Percentiles rank a stretch among this genome's conserved stretches.
These are phyloP conservation scores for Mucor piriformis DNA, from an alignment of 371 early-diverging fungal species.

Conservation along the genomic window DNA sequence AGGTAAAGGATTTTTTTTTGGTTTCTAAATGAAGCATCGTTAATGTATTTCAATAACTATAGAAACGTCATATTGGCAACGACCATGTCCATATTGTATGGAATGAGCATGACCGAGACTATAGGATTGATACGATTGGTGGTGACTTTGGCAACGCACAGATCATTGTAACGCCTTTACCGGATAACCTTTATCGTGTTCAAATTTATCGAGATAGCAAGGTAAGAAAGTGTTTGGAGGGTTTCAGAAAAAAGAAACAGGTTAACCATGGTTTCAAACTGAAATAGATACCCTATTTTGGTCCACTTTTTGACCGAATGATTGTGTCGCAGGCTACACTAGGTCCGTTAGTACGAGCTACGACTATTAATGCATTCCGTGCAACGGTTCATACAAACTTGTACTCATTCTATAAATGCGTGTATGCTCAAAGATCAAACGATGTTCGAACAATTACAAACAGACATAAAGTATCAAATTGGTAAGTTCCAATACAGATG, in stretches of 20 bases:
- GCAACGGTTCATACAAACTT: constrained; percentile 55
- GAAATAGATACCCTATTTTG: constrained; percentile 72
- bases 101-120: constrained; percentile 90
- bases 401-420: constrained; percentile 49
- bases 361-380: constrained; percentile 78
- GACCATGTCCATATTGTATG: constrained; percentile 97
- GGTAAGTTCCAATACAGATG: constrained; percentile 29
- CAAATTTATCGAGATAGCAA: constrained; percentile 76
- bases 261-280: not conserved
- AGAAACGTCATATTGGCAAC: constrained; percentile 98
- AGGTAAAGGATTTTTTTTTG: constrained; percentile 53
- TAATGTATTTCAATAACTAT: not conserved
- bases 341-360: constrained; percentile 83
- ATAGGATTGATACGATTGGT: constrained; percentile 85
- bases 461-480: constrained; percentile 61
- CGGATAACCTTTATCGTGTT: constrained; percentile 70
- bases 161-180: constrained; percentile 85
- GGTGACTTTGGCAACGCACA: constrained; percentile 97
- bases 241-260: constrained; percentile 9
- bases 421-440: constrained; percentile 56
- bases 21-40: too few relatives aligned
- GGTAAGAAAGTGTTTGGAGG: constrained; percentile 34
- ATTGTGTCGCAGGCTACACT: constrained; percentile 75
- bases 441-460: constrained; percentile 64
- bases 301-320: constrained; percentile 84